phyloP scores from a whole-genome alignment of 2,329 filamentous ascomycete species.

The Calonectria leucothoes region DNA sequence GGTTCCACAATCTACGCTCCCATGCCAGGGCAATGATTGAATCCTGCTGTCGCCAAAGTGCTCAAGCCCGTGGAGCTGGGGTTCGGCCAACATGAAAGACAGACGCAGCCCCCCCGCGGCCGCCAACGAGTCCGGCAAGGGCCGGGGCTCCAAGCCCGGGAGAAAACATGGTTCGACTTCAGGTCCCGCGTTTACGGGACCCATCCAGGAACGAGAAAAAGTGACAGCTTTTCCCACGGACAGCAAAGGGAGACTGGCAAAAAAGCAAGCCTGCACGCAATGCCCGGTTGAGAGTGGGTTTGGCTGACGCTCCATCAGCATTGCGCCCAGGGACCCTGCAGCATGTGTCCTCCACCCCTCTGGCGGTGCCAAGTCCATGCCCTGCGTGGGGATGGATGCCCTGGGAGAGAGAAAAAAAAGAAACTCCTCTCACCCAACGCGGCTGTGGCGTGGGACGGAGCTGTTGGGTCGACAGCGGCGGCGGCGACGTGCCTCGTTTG shows the following conservation, averaged over 20 bases:
- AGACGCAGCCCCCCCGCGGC: constrained; percentile 8
- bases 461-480: background rate
- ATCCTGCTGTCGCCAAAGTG: constrained; percentile 2
- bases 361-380: constrained; percentile 18
- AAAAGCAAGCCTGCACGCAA: constrained; percentile 26
- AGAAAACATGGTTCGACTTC: constrained; percentile 34
- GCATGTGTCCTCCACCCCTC: background rate
- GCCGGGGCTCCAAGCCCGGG: constrained; percentile 26
- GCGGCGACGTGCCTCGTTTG: too few relatives aligned
- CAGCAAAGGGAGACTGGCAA: background rate
- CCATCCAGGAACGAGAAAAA: constrained; percentile 31
- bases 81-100: background rate
- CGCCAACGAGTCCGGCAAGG: constrained; percentile 14
- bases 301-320: constrained; percentile 22
- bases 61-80: constrained; percentile 13
- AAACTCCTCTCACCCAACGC: constrained; percentile 20
- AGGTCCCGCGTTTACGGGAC: constrained; percentile 5
- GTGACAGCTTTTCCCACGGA: constrained; percentile 34
- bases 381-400: constrained; percentile 20
- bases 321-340: constrained; percentile 31
- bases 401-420: constrained; percentile 17
- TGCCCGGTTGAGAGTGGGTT: background rate
- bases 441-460: constrained; percentile 11
- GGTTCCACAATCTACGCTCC: constrained; percentile 19
- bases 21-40: constrained; percentile 5